A percentile compares a stretch with the other conserved stretches of the same genome.
phyloP scores from a whole-genome alignment of 345 rosid genomes.

The Arabidopsis arenosa region DNA sequence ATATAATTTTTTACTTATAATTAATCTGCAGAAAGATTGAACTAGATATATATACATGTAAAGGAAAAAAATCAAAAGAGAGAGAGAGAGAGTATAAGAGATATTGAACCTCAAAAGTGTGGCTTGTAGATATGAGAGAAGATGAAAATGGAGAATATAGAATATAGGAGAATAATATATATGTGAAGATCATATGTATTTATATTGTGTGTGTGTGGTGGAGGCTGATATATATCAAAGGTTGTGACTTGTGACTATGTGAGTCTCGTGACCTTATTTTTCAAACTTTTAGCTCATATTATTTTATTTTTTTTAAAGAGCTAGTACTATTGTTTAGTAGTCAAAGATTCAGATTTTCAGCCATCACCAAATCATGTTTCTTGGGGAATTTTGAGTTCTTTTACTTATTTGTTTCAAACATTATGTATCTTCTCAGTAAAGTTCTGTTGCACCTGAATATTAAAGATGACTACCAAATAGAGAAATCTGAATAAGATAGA shows the following conservation, averaged over 20 bases:
- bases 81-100: background rate
- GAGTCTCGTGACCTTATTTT: slow-evolving; percentile 42
- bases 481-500: background rate
- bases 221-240: slow-evolving; percentile 44
- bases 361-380: slow-evolving; percentile 19
- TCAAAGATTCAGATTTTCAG: slow-evolving; percentile 36
- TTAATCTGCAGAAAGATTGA: background rate
- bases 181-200: background rate
- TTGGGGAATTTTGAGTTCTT: background rate
- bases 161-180: slow-evolving; percentile 2
- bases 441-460: background rate
- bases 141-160: slow-evolving; percentile 29
- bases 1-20: background rate
- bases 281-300: slow-evolving; percentile 2
- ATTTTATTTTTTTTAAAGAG: background rate
- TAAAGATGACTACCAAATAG: background rate
- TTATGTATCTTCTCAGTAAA: background rate
- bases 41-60: background rate
- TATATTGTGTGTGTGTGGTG: slow-evolving; percentile 14
- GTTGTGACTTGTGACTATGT: slow-evolving; percentile 32
- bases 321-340: slow-evolving; percentile 3
- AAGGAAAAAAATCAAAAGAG: background rate
- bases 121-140: slow-evolving; percentile 29
- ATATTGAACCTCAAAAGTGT: slow-evolving; percentile 36
- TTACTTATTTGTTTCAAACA: background rate